A percentile compares a stretch with the other conserved stretches of the same genome.
These are phyloP conservation scores for Coffea canephora DNA, from an alignment of 257 asterid species.

Conservation along the genomic window DNA sequence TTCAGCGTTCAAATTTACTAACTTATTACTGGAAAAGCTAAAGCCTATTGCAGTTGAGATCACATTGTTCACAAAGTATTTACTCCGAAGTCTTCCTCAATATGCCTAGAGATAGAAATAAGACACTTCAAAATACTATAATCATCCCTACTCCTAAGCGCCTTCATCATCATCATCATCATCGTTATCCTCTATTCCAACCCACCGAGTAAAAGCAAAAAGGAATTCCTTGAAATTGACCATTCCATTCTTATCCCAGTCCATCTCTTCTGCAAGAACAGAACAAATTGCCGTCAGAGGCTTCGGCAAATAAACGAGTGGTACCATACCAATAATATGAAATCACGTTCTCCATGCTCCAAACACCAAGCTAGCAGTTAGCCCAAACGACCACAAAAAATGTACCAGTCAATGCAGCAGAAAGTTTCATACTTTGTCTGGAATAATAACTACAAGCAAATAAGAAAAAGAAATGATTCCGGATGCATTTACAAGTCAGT, in stretches of 20 bases:
- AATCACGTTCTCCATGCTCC: not conserved
- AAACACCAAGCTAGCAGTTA: not conserved
- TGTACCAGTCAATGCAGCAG: not conserved
- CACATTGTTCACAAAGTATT: not conserved
- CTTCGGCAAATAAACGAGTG: not conserved
- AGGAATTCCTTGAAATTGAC: constrained; percentile 90
- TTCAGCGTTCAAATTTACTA: not conserved
- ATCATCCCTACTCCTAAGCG: constrained; percentile 7
- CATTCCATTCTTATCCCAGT: constrained; percentile 90
- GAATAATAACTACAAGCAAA: not conserved
- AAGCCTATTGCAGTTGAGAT: not conserved
- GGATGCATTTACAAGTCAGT: not conserved
- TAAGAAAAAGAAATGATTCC: not conserved
- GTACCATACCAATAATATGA: not conserved
- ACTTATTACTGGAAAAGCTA: not conserved
- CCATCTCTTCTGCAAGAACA: constrained; percentile 84
- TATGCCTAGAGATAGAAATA: not conserved
- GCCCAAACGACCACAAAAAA: not conserved
- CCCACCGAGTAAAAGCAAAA: constrained; percentile 89
- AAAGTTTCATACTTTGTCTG: not conserved
- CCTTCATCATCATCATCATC: constrained; percentile 54
- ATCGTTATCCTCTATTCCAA: constrained; percentile 70
- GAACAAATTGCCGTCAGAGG: not conserved
- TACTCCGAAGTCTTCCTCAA: not conserved
- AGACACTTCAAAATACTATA: not conserved